A percentile compares a stretch with the other conserved stretches of the same genome.
Conservation (phyloP, 805 yeast genomes). For the Monosporozyma servazzii region DNA sequence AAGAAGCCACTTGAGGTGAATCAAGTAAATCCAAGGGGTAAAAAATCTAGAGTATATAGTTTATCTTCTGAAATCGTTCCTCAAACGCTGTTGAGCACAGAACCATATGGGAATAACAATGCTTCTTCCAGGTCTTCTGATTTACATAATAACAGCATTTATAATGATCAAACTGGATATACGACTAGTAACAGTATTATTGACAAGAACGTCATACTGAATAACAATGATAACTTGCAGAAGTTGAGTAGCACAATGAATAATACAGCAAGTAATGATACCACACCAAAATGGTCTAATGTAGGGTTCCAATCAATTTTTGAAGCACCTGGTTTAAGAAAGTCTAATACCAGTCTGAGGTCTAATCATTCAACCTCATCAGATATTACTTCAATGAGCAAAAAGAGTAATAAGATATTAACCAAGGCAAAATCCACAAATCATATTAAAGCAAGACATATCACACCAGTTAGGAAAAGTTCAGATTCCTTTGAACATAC, state of each 20-base stretch:
- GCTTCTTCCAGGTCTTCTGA: background rate
- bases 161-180: background rate
- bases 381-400: background rate
- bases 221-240: background rate
- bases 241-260: background rate
- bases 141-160: background rate
- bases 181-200: background rate
- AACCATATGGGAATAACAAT: slow-evolving; percentile 2
- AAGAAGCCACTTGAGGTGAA: background rate
- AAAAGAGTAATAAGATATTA: background rate
- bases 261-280: background rate
- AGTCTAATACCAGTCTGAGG: slow-evolving; percentile 4
- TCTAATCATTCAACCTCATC: background rate
- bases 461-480: slow-evolving; percentile 1
- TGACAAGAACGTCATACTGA: background rate
- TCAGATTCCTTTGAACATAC: slow-evolving; percentile 4
- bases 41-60: slow-evolving; percentile 16
- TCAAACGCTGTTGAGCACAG: slow-evolving; percentile 19
- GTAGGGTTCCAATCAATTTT: slow-evolving; percentile 16
- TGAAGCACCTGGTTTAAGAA: slow-evolving; percentile 7
- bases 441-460: background rate
- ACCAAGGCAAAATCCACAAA: background rate
- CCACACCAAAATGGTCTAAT: slow-evolving; percentile 11
- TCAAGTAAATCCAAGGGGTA: background rate
- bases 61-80: slow-evolving; percentile 27